Conservation (phyloP, 1,284 basidiomycete genomes). For the Acaromyces ingoldii region DNA sequence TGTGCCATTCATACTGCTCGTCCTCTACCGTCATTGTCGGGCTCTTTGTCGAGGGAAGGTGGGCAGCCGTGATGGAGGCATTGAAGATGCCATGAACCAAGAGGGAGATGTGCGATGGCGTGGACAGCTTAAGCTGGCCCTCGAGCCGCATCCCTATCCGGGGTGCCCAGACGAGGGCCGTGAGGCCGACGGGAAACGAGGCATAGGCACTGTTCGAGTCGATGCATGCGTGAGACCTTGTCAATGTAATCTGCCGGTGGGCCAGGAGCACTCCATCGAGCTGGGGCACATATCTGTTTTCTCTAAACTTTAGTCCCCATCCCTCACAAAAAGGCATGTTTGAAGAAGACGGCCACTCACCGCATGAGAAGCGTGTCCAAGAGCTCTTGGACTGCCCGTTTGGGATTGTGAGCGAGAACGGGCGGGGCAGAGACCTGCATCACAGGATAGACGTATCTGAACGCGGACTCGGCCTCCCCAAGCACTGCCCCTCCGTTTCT, state of each 20-base stretch:
- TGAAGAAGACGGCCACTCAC: too few species aligned
- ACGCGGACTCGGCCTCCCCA: constrained; percentile 15
- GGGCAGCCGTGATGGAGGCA: constrained; percentile 86
- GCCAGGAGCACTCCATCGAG: constrained; percentile 81
- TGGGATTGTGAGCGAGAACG: constrained; percentile 26
- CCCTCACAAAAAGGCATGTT: neutral
- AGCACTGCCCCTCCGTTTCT: neutral
- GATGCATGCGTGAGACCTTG: constrained; percentile 66
- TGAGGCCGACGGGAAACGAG: constrained; percentile 70
- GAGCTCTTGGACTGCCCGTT: constrained; percentile 35
- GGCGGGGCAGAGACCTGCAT: constrained; percentile 45
- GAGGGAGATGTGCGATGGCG: constrained; percentile 87
- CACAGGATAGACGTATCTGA: constrained; percentile 30
- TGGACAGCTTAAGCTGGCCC: constrained; percentile 81
- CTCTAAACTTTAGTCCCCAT: neutral
- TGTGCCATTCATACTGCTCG: constrained; percentile 66
- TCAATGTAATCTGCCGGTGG: constrained; percentile 71
- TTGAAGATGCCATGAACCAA: constrained; percentile 94
- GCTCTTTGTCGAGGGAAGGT: constrained; percentile 62
- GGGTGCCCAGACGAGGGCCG: constrained; percentile 85
- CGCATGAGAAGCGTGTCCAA: constrained; percentile 50
- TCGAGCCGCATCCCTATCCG: constrained; percentile 74
- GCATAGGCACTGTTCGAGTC: constrained; percentile 82
- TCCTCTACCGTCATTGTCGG: neutral
- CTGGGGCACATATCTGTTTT: constrained; percentile 74